These are phyloP conservation scores for Alnus rubra DNA, from an alignment of 306 rosid species.

Conservation along the genomic window DNA sequence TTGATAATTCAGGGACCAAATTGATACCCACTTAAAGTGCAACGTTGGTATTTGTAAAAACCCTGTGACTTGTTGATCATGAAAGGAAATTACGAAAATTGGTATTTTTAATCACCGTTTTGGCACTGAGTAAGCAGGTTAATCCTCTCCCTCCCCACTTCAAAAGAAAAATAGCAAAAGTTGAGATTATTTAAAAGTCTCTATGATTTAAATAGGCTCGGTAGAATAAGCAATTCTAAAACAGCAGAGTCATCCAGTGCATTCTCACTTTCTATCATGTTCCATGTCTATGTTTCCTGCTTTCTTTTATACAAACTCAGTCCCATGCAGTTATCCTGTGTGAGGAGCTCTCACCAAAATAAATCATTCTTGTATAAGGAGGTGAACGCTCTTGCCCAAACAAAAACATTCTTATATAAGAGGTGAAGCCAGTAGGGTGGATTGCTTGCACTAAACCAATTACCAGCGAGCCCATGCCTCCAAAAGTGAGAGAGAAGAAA, in stretches of 20 bases:
- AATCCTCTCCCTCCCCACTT: neutral
- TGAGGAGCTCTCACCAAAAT: neutral
- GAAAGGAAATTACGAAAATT: neutral
- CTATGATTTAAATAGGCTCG: neutral
- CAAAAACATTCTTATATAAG: neutral
- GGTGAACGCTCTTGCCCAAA: neutral
- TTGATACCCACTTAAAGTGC: too few relatives aligned
- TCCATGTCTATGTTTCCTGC: neutral
- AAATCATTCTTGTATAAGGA: neutral
- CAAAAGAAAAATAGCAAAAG: neutral
- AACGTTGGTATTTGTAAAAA: too few relatives aligned
- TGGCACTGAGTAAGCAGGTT: neutral
- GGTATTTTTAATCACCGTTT: neutral
- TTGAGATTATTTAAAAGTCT: too few relatives aligned
- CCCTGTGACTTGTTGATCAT: neutral
- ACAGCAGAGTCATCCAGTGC: neutral
- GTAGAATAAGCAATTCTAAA: neutral
- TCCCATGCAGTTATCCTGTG: neutral
- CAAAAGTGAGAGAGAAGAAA: neutral
- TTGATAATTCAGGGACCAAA: too few relatives aligned
- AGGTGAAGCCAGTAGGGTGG: slow-evolving; percentile 1
- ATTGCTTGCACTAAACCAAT: neutral
- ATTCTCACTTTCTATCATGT: neutral
- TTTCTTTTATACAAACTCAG: neutral
- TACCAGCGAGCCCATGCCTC: neutral